Conservation (phyloP, 2,329 filamentous ascomycete species). For the Lojkania enalia region DNA sequence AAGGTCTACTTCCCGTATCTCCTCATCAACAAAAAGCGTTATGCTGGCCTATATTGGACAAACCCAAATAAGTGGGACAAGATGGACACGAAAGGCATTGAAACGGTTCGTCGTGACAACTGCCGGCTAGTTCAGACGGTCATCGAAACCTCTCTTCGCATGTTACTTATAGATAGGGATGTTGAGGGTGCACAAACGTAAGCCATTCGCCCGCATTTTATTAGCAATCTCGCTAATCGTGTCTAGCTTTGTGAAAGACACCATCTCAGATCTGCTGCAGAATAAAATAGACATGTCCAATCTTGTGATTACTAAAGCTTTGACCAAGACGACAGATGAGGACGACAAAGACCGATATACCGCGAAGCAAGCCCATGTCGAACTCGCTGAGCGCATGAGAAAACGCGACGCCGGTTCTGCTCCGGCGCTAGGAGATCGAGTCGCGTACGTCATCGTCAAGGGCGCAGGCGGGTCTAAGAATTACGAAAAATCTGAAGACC, state of each 20-base stretch:
- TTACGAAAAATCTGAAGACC: conserved; percentile 96
- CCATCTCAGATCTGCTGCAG: conserved; percentile 90
- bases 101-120: conserved; percentile 96
- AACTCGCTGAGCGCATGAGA: conserved; percentile 93
- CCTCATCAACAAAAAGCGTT: conserved; percentile 99
- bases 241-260: conserved; percentile 88
- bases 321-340: conserved; percentile 67
- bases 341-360: conserved; percentile 62
- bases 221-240: conserved; percentile 11
- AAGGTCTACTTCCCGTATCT: conserved; percentile 99
- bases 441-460: conserved; percentile 97
- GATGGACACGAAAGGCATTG: conserved; percentile 99
- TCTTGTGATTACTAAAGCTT: conserved; percentile 95
- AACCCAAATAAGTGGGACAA: conserved; percentile 94
- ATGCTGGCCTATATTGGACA: conserved; percentile 97
- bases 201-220: conserved; percentile 45
- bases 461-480: conserved; percentile 88
- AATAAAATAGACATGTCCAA: conserved; percentile 99
- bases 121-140: conserved; percentile 94
- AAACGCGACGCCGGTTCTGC: conserved; percentile 96
- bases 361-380: conserved; percentile 92
- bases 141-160: conserved; percentile 92
- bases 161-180: conserved; percentile 93
- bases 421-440: conserved; percentile 88
- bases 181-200: conserved; percentile 90